Evolutionary conservation across 2,329 filamentous ascomycete species (phyloP).

Genomic region (Podosphaera aphanis): DNA sequence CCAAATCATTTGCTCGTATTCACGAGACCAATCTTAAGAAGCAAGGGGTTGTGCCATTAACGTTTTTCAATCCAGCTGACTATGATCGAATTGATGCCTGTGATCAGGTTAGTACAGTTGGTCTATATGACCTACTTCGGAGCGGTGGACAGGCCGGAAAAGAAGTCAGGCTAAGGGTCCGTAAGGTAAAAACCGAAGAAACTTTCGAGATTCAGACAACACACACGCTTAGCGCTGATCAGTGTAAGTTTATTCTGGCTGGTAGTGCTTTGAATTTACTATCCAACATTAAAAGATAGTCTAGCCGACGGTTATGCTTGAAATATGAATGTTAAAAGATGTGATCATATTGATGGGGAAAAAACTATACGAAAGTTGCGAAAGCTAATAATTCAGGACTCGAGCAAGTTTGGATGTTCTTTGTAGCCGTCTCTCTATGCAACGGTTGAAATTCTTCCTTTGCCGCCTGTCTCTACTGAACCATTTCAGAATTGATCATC

Average conservation of each 20-base stretch:
- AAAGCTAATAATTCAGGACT: no score
- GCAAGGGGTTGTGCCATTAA: constrained; percentile 98
- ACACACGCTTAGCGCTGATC: constrained; percentile 73
- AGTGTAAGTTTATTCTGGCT: constrained; percentile 77
- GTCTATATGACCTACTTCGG: constrained; percentile 58
- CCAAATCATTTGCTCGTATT: constrained; percentile 89
- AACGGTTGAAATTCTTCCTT: no score
- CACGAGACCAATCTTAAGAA: constrained; percentile 99
- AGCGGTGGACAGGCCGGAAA: constrained; percentile 50
- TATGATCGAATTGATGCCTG: constrained; percentile 67
- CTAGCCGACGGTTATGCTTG: no score
- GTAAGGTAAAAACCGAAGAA: constrained; percentile 35
- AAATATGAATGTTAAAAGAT: no score
- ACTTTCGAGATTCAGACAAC: constrained; percentile 51
- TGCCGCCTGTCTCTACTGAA: no score
- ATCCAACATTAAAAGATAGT: constrained; percentile 28
- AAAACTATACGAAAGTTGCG: no score
- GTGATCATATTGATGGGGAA: no score
- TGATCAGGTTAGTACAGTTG: constrained; percentile 62
- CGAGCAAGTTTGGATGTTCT: no score
- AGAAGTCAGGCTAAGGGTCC: constrained; percentile 40
- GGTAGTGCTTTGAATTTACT: constrained; percentile 84
- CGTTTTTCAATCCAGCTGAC: constrained; percentile 74
- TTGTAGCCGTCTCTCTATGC: no score
- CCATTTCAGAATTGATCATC: no score